Conservation (phyloP, 108 stramenopile genomes). For the Skeletonema costatum region DNA sequence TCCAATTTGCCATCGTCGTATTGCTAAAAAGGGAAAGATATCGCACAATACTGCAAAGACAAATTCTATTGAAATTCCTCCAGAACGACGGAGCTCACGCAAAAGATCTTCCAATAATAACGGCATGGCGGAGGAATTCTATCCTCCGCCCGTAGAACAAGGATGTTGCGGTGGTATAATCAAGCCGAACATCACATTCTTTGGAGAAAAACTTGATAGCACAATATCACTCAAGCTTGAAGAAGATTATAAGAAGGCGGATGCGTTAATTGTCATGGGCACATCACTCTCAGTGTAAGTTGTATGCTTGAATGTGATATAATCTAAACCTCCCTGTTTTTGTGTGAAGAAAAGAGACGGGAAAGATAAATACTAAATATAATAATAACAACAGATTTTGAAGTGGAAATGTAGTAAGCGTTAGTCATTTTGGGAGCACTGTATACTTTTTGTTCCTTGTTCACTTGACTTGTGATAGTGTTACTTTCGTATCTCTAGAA, state of each 20-base stretch:
- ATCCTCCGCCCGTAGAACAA: background rate
- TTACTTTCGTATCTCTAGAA: too few species aligned
- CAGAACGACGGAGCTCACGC: conserved; percentile 3
- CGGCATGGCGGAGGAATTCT: background rate
- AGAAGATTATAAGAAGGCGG: conserved; percentile 71
- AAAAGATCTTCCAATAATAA: conserved; percentile 6
- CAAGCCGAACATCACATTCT: conserved; percentile 86
- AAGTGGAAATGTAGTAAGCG: too few species aligned
- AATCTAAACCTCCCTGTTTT: too few species aligned
- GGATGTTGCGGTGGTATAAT: conserved; percentile 74
- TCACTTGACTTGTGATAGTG: too few species aligned
- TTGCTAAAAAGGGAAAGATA: conserved; percentile 25
- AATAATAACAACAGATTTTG: too few species aligned
- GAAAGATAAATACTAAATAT: too few species aligned
- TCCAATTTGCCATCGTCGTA: conserved; percentile 53
- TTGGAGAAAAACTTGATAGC: conserved; percentile 76
- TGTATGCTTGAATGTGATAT: too few species aligned
- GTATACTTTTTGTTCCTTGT: too few species aligned
- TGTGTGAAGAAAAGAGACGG: too few species aligned
- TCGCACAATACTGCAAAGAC: background rate
- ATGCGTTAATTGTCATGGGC: conserved; percentile 89
- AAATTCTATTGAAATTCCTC: background rate
- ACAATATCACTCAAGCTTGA: conserved; percentile 61
- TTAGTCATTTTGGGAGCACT: too few species aligned
- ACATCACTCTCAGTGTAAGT: conserved; percentile 85